A percentile compares a stretch with the other conserved stretches of the same genome.
Conservation (phyloP, 495 filamentous ascomycete genomes). For the Aspergillus kassunensis region DNA sequence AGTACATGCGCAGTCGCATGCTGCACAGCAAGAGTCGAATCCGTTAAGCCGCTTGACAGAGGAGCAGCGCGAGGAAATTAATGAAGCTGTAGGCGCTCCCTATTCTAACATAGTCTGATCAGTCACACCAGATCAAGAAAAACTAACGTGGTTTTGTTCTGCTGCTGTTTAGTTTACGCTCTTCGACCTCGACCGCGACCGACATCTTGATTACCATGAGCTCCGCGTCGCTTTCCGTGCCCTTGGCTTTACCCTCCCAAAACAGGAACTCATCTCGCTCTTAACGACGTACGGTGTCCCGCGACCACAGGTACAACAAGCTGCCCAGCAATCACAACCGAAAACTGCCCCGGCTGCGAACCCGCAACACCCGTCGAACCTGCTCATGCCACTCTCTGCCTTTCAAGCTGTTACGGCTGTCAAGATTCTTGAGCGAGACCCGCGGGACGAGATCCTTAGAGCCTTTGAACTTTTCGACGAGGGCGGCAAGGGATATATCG, state of each 20-base stretch:
- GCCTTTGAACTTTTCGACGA: constrained; percentile 89
- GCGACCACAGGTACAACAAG: constrained; percentile 45
- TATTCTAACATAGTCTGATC: neutral
- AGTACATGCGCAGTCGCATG: constrained; percentile 34
- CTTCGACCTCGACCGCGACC: constrained; percentile 96
- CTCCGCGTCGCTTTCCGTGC: constrained; percentile 97
- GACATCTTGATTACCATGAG: constrained; percentile 93
- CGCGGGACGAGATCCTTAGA: constrained; percentile 83
- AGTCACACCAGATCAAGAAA: neutral
- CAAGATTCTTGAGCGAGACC: constrained; percentile 76
- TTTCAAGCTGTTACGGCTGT: constrained; percentile 78
- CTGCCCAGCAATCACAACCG: constrained; percentile 23
- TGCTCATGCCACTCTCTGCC: constrained; percentile 65
- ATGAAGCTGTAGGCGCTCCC: constrained; percentile 66
- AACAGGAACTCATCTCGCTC: constrained; percentile 72
- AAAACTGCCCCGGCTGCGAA: constrained; percentile 28
- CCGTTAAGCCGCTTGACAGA: constrained; percentile 60
- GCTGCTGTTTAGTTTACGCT: constrained; percentile 71
- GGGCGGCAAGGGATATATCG: constrained; percentile 77
- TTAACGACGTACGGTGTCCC: constrained; percentile 70
- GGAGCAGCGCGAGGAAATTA: constrained; percentile 85
- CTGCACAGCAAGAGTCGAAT: constrained; percentile 40
- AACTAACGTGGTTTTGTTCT: neutral
- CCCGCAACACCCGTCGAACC: constrained; percentile 47
- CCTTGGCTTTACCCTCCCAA: constrained; percentile 85